These are phyloP conservation scores for Canna indica DNA, from an alignment of 176 grass and related monocot species.

Conservation along the genomic window DNA sequence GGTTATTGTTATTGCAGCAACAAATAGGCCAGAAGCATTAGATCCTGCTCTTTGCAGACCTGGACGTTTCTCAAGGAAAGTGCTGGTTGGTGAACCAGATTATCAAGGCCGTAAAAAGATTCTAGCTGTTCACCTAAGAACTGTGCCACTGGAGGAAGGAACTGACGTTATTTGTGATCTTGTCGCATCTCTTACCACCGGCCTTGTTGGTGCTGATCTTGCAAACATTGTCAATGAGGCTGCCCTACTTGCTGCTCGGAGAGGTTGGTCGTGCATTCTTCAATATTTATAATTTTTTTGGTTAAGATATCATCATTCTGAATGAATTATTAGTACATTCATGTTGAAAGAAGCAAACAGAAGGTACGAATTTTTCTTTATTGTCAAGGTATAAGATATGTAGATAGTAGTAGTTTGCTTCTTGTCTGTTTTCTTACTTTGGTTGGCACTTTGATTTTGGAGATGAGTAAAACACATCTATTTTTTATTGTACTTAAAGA, in stretches of 20 bases:
- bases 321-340: background rate
- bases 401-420: background rate
- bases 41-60: conserved; percentile 76
- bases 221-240: conserved; percentile 87
- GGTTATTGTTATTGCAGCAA: conserved; percentile 92
- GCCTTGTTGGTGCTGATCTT: conserved; percentile 83
- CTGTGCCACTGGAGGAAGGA: conserved; percentile 79
- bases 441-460: too few relatives aligned
- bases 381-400: background rate
- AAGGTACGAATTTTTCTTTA: background rate
- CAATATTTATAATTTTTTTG: conserved; percentile 3
- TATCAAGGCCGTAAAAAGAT: conserved; percentile 72
- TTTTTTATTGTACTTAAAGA: too few relatives aligned
- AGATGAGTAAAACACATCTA: too few relatives aligned
- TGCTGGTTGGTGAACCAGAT: conserved; percentile 81
- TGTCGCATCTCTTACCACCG: conserved; percentile 65
- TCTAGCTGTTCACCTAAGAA: conserved; percentile 68
- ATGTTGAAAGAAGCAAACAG: background rate
- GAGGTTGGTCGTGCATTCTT: conserved; percentile 37
- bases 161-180: conserved; percentile 54
- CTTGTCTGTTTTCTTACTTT: conserved; percentile 1
- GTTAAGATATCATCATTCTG: background rate
- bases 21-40: conserved; percentile 78
- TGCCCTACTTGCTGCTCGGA: conserved; percentile 77
- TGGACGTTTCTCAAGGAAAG: conserved; percentile 92